Base-by-base conservation (phyloP, 2,329 filamentous ascomycete species). In the Calonectria pseudoturangicola region DNA sequence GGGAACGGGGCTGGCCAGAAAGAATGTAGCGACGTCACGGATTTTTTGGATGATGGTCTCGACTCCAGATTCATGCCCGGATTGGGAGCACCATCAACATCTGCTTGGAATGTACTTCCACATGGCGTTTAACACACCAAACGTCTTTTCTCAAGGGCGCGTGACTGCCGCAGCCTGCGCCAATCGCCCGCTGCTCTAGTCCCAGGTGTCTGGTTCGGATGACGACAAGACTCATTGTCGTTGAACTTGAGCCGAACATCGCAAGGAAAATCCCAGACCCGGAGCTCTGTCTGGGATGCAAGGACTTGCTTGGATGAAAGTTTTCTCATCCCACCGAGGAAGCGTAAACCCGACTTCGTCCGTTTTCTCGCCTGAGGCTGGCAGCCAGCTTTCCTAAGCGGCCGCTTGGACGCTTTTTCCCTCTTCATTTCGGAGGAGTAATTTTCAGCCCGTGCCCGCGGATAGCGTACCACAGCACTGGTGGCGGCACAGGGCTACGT, bases 381-480 rank as follows among this genome's bases (percentile, higher is more conserved):
- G 56, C 43, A 71, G 56, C 64, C 64, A 66, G 48, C 68, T 54
- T 58, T 36, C 71, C 56, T 65, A 60, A 65, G 50, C 25, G 50
- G 47, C 73, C 79, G 78, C 78, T 76, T 78, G 72, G 74, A 75
- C 78, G 64, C 54, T 71, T 41, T 16, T 39, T 41, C 12, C 33
- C 8, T 30, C 2, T 69, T 79, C 75, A 79, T 79, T 79, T 79
- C 78, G 63, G 64, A 69, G 60, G 15, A 51, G 33, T 28, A 70
- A 67, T 69, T 76, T 75, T 66, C 63, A 69, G 72, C 45, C 78
- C 68, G 76, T 77, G 76, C 76, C 72, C 65, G 33, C 64, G 47
- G 56, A 72, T 70, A 54, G 70, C 63, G 63, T 77, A 72, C 68
- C 74, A 63, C 39, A 70, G 56, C 58, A 66, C 45, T 73, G 75